Base-by-base conservation (phyloP, 1,284 basidiomycete genomes). In the Boletus semigastroideus region DNA sequence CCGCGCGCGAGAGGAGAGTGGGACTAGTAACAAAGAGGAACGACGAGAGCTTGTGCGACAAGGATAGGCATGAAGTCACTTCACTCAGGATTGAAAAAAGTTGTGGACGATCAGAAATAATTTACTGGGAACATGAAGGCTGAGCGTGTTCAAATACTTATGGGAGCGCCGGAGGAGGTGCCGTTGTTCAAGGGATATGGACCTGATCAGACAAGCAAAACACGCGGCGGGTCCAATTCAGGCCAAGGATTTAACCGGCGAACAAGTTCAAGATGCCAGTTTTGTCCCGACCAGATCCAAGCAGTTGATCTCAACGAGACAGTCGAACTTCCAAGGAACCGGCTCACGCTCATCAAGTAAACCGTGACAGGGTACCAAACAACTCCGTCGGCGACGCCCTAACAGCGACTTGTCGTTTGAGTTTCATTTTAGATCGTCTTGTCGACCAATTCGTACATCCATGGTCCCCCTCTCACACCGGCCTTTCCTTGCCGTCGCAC, bases 341-440 rank as follows among this genome's bases (percentile, higher is more conserved):
- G 45, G 57, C 50, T 60, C 60, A 57, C 43, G 39, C 7, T 25
- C 25, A 25, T 25, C 25, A 25, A 25, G 25, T 25, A 25, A 25
- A 25, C 25, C 41, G 48, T 41, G 14, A 41, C 34, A n/a, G 9
- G 34, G n/a, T n/a, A 36, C 30, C 30, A 31, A 31, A 52, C 49
- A 59, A 49, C 53, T 50, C 63, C 63, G 60, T 53, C 57, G 53
- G 64, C 49, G 54, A 53, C 52, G 49, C 63, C 46, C 56, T 56
- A 62, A 57, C 64, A 20, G 62, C 66, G 63, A 50, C 43, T 46
- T 52, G 58, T 36, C n/a, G n/a, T 63, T 68, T 64, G 59, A 49
- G 63, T 64, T 67, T 66, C 62, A 61, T 67, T 67, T 65, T 61
- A 20, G 52, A 61, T 63, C 61, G 52, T 66, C 58, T 53, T 60